These are phyloP conservation scores for Leccinum brunneo-olivaceum DNA, from an alignment of 1,284 basidiomycete species.

Conservation along the genomic window DNA sequence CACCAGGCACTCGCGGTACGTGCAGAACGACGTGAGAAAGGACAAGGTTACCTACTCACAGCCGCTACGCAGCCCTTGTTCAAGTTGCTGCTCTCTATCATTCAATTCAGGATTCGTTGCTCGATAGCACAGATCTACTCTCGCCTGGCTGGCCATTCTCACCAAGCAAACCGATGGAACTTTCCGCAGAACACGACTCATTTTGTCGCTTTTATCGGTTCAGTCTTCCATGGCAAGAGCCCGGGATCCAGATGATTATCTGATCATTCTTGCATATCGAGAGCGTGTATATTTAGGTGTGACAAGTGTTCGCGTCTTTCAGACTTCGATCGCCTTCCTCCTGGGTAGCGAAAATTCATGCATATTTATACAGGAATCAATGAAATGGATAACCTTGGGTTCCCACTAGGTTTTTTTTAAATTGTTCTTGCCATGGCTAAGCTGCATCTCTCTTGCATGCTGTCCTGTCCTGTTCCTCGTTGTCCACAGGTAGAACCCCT, in stretches of 20 bases:
- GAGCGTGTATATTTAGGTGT: neutral
- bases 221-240: neutral
- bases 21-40: no score
- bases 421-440: neutral
- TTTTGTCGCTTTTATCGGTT: neutral
- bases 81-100: no score
- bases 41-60: no score
- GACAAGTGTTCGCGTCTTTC: neutral
- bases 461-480: neutral
- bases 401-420: neutral
- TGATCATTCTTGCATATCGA: neutral
- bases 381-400: no score
- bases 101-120: no score
- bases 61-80: no score
- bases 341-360: neutral
- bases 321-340: neutral
- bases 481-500: neutral
- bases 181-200: no score
- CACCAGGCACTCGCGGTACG: no score
- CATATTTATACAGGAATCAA: neutral
- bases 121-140: no score
- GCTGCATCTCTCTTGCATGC: neutral
- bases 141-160: no score
- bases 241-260: neutral
- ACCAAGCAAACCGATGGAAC: no score